Evolutionary conservation across 495 filamentous ascomycete genomes (phyloP), one percentile per base, ranked within the genome.

Genomic region (Penicillium dipodomyicola): DNA sequence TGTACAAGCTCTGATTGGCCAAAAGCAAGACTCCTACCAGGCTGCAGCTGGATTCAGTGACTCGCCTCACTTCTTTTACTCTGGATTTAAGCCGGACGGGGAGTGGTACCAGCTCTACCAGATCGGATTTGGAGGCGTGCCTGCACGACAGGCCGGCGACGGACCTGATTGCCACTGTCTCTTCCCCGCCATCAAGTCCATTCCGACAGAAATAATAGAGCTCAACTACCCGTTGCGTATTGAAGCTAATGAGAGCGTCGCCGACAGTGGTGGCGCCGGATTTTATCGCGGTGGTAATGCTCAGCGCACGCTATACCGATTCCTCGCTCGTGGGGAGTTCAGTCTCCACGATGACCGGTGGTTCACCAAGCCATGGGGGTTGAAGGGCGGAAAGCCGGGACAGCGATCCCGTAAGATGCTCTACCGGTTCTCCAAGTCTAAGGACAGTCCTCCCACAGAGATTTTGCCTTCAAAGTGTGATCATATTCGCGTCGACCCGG

Each of bases 21-120:
- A 79, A 48, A 77, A 76, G 52, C 67, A 79, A 41, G 67, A 71
- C 7, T 65, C 71, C 2, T 80, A 79, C 60, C 74, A 74, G 32
- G 78, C 76, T 2, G 77, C 77, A 1, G 77, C 76, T 0, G 78
- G 78, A 0, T 81, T 81, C 61, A 77, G 73, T 37, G 78, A 80
- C 61, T 78, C 74, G 0, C 77, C 77, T 0, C 75, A 81, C 48
- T 76, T 81, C 58, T 79, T 80, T 64, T 80, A 80, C 53, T 78
- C 75, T 2, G 76, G 76, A 2, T 80, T 75, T 62, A 78, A 77
- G 48, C 72, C 77, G 3, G 63, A 72, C 40, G 77, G 78, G 22
- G 76, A 78, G 53, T 81, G 72, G 73, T 81, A 74, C 54, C 73
- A 80, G 60, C 68, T 81, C 0, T 81, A 80, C 50, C 77, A 79